Evolutionary conservation across 352 stramenopile genomes (phyloP).

Genomic region (Discostella stelligera): DNA sequence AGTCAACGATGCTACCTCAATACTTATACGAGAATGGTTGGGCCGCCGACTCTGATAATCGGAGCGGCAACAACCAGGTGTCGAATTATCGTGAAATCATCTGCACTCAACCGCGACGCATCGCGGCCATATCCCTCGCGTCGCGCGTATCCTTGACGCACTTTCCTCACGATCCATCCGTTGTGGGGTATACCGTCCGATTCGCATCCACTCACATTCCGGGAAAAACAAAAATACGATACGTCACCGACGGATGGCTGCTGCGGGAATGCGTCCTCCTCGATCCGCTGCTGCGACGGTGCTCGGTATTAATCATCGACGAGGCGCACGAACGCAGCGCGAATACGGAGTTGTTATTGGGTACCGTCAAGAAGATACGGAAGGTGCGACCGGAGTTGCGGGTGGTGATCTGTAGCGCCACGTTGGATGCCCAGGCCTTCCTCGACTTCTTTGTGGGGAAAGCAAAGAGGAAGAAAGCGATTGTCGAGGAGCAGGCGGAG

Average conservation of each 20-base stretch:
- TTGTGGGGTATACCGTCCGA: constrained; percentile 91
- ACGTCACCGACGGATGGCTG: constrained; percentile 87
- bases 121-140: constrained; percentile 90
- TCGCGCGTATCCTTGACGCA: constrained; percentile 86
- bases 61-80: not conserved
- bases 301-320: constrained; percentile 86
- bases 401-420: constrained; percentile 83
- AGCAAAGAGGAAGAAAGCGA: constrained; percentile 26
- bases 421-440: constrained; percentile 85
- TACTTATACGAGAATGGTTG: constrained; percentile 90
- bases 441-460: constrained; percentile 86
- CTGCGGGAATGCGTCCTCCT: constrained; percentile 74
- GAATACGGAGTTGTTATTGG: constrained; percentile 91
- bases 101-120: constrained; percentile 90
- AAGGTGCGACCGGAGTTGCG: constrained; percentile 86
- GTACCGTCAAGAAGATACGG: constrained; percentile 95
- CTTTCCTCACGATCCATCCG: constrained; percentile 36
- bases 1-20: constrained; percentile 91
- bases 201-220: constrained; percentile 86
- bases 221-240: constrained; percentile 88
- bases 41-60: constrained; percentile 64
- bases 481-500: constrained; percentile 20
- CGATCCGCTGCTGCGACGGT: constrained; percentile 81
- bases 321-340: constrained; percentile 93
- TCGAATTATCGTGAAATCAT: constrained; percentile 80